Conservation (phyloP, 1,284 basidiomycete genomes). For the Fomitopsis palustris region DNA sequence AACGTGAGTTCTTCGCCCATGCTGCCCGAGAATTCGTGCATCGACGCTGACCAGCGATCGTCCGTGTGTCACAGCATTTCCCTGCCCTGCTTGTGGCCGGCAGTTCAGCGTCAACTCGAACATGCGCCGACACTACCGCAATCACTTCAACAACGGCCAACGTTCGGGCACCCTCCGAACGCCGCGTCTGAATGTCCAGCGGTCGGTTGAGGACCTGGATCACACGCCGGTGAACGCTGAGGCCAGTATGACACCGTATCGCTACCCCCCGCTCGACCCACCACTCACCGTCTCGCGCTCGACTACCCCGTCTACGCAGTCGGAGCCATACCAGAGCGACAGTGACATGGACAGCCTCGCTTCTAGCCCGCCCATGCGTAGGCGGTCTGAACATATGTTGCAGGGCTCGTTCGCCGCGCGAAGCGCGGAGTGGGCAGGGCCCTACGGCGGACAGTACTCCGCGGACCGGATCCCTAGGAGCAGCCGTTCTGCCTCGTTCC, state of each 20-base stretch:
- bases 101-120: conserved; percentile 80
- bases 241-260: neutral
- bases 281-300: neutral
- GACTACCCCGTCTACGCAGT: neutral
- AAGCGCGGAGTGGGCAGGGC: neutral
- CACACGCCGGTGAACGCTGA: neutral
- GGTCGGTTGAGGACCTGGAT: neutral
- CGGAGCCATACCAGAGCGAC: neutral
- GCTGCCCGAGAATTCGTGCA: neutral
- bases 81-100: conserved; percentile 70
- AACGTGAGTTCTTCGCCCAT: conserved; percentile 44
- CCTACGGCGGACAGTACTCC: neutral
- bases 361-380: neutral
- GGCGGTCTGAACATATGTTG: neutral
- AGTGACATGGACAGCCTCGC: neutral
- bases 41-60: neutral
- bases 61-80: conserved; percentile 48
- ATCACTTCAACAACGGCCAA: conserved; percentile 39
- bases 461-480: neutral
- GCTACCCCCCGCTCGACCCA: neutral
- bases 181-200: neutral
- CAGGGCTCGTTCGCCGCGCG: neutral
- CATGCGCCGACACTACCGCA: conserved; percentile 74
- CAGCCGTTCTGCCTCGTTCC: neutral
- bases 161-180: neutral